Conservation (phyloP, 1,284 basidiomycete species). For the Mycosarcoma mackinlayi region DNA sequence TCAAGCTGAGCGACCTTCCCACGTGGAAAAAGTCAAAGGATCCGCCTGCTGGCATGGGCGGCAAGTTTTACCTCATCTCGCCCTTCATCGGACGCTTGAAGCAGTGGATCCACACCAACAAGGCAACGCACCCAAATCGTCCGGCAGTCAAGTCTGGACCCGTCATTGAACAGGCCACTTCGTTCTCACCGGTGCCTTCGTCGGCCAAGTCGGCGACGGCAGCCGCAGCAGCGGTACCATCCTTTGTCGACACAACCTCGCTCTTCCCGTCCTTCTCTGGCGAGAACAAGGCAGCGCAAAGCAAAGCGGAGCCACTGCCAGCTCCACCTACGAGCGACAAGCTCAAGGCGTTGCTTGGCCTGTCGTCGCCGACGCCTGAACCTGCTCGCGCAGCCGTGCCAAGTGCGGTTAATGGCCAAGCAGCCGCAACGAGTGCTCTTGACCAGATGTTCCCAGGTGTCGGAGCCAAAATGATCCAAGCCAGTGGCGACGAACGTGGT, state of each 20-base stretch:
- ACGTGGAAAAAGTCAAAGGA: constrained; percentile 87
- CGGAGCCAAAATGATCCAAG: constrained; percentile 48
- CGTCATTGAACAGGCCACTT: constrained; percentile 15
- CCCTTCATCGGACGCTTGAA: constrained; percentile 79
- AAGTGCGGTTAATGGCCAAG: constrained; percentile 1
- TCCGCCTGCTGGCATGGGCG: constrained; percentile 69
- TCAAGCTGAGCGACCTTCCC: constrained; percentile 86
- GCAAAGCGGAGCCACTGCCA: constrained; percentile 34
- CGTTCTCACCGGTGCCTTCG: constrained; percentile 13
- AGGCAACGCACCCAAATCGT: constrained; percentile 48
- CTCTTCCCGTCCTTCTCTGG: constrained; percentile 42
- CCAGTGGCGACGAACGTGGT: constrained; percentile 45
- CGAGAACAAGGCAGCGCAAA: constrained; percentile 12
- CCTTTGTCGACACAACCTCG: constrained; percentile 39
- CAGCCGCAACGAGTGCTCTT: constrained; percentile 3
- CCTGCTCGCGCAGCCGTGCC: constrained; percentile 12
- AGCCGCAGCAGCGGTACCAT: constrained; percentile 18
- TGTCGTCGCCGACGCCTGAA: constrained; percentile 34
- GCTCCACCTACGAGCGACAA: constrained; percentile 51
- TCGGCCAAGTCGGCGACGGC: constrained; percentile 13
- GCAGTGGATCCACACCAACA: constrained; percentile 65
- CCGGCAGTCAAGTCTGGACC: constrained; percentile 20
- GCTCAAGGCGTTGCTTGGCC: constrained; percentile 54
- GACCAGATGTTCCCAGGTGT: constrained; percentile 40
- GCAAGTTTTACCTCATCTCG: constrained; percentile 94